Base-by-base conservation (phyloP, 345 rosid species). In the Populus simonii region DNA sequence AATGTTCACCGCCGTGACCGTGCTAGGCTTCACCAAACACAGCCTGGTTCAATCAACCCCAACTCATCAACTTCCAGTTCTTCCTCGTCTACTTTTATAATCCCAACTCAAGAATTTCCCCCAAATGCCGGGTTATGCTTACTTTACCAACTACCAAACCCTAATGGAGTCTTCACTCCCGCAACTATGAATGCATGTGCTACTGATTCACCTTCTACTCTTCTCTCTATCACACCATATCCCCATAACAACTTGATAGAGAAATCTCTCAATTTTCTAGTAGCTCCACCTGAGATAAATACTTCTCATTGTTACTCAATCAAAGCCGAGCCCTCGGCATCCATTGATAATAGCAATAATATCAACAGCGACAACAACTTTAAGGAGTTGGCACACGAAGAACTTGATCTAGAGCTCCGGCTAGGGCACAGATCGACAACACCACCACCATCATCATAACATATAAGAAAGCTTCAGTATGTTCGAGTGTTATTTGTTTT, bases 1-100 rank as follows among this genome's bases (percentile, higher is more conserved):
- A 95, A 95, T 53, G 96, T 95, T 66, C 99, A 93, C 85, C 99
- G 98, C 87, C 91, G 97, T 2, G 98, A 96, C 87, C 90, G 98
- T 0, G 92, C 98, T 66, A 83, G 87, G 72, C 93, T 93, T 75
- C 92, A 89, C 84, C 97, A 90, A 78, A 70, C 89, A 5, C 87
- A 80, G 29, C 86, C 71, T 1, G 70, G 67, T 59, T 47, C 71
- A 29, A 23, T 72, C 53, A 62, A 79, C 51, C 76, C 72, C 18
- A 45, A 75, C 15, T 49, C 81, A 8, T 83, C 77, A 6, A 5
- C 71, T 10, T 38, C 47, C 13, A 53, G 62, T 7, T 72, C 89
- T 43, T 70, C 89, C 71, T 65, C 86, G 0, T 81, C 88, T 20
- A 65, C 86, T 35, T 61, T 83, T 53, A 71, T 84, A 36, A 84